Percentiles rank a stretch among this genome's conserved stretches.
These are phyloP conservation scores for Aspergillus panamensis DNA, from an alignment of 495 filamentous ascomycete genomes.

Conservation along the genomic window DNA sequence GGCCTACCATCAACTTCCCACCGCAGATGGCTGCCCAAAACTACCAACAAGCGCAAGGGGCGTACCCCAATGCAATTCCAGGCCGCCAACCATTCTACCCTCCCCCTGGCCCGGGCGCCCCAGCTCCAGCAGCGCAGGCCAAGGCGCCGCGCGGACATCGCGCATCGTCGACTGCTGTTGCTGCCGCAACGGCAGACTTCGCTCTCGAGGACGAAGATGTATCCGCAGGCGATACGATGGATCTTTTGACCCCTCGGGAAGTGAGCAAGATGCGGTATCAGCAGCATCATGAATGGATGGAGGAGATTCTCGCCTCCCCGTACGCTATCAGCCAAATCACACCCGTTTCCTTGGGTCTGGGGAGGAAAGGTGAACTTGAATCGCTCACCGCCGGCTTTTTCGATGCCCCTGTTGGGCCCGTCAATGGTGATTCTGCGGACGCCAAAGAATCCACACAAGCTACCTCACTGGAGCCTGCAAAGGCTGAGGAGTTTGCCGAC, in stretches of 20 bases:
- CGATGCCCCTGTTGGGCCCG: slow-evolving; percentile 50
- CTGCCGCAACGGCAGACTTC: slow-evolving; percentile 46
- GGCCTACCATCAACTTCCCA: slow-evolving; percentile 80
- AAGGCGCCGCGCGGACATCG: slow-evolving; percentile 42
- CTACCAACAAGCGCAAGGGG: slow-evolving; percentile 31
- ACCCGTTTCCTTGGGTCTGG: slow-evolving; percentile 83
- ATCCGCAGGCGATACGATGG: slow-evolving; percentile 78
- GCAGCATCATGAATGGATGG: slow-evolving; percentile 99
- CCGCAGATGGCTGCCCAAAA: slow-evolving; percentile 40
- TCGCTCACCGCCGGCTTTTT: slow-evolving; percentile 76
- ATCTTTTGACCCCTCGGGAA: slow-evolving; percentile 81
- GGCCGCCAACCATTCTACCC: slow-evolving; percentile 42
- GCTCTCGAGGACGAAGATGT: slow-evolving; percentile 83
- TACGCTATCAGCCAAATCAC: slow-evolving; percentile 78
- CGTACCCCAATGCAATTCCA: slow-evolving; percentile 31
- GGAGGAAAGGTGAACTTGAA: slow-evolving; percentile 80
- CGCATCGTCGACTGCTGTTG: slow-evolving; percentile 33
- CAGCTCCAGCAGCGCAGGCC: slow-evolving; percentile 26
- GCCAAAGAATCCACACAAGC: slow-evolving; percentile 47
- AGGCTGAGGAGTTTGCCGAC: slow-evolving; percentile 74
- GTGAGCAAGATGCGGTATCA: slow-evolving; percentile 79
- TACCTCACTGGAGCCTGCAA: slow-evolving; percentile 59
- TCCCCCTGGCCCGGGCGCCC: slow-evolving; percentile 29
- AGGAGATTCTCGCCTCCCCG: slow-evolving; percentile 87
- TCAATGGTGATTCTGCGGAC: slow-evolving; percentile 35